Conservation (phyloP, 164 flowering plant genomes). For the Malania oleifera region DNA sequence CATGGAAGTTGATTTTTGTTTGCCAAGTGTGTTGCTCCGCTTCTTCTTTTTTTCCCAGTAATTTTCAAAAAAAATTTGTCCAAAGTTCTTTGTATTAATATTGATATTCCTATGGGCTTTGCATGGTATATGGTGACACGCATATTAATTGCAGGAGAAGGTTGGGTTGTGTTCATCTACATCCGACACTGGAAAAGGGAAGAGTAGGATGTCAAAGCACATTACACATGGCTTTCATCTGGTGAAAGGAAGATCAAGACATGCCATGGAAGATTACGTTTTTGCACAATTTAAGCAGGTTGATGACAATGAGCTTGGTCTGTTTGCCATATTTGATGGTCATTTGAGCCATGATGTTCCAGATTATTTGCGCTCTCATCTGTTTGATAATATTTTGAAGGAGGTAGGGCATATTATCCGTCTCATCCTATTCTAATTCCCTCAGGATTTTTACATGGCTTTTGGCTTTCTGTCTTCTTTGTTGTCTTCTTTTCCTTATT, state of each 20-base stretch:
- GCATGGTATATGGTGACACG: too few species aligned
- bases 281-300: slow-evolving; percentile 76
- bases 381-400: slow-evolving; percentile 76
- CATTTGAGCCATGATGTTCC: slow-evolving; percentile 82
- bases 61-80: not conserved
- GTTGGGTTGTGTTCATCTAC: slow-evolving; percentile 56
- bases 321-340: slow-evolving; percentile 96
- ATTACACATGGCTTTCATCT: slow-evolving; percentile 77
- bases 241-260: slow-evolving; percentile 71
- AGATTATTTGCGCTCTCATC: slow-evolving; percentile 58
- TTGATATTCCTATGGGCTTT: too few species aligned
- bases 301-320: slow-evolving; percentile 68
- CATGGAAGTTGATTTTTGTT: too few species aligned
- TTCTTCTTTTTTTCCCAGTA: too few species aligned
- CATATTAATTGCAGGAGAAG: slow-evolving; percentile 47
- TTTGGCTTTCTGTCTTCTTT: not conserved
- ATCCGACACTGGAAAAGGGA: slow-evolving; percentile 84
- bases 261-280: slow-evolving; percentile 87
- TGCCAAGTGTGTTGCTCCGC: too few species aligned
- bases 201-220: slow-evolving; percentile 66
- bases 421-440: not conserved
- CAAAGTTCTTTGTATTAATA: too few species aligned
- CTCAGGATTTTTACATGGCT: not conserved
- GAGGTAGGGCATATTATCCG: slow-evolving; percentile 47
- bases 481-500: not conserved